Evolutionary conservation across 768 basidiomycete genomes (phyloP).

Genomic region (Suillus sp.): DNA sequence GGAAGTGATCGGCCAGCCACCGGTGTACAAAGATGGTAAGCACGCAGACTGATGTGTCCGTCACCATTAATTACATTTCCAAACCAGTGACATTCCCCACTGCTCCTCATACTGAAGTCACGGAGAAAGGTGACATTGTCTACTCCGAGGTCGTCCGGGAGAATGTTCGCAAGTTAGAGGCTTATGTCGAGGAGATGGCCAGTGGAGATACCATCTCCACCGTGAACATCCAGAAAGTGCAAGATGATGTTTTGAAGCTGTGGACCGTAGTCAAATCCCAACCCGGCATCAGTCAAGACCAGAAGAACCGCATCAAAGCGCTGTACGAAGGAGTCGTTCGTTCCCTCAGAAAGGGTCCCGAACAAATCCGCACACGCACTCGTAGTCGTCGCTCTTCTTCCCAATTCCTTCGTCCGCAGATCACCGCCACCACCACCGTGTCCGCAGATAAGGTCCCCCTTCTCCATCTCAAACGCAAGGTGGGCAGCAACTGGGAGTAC

Average conservation of each 20-base stretch:
- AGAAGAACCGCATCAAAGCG: slow-evolving; percentile 93
- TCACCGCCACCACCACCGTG: slow-evolving; percentile 70
- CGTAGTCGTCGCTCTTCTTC: slow-evolving; percentile 91
- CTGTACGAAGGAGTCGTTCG: slow-evolving; percentile 96
- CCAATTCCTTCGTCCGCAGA: slow-evolving; percentile 93
- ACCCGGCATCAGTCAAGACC: slow-evolving; percentile 95
- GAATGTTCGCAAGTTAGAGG: slow-evolving; percentile 95
- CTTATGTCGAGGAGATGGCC: slow-evolving; percentile 98
- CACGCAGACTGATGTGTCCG: slow-evolving; percentile 12
- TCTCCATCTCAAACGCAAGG: slow-evolving; percentile 95
- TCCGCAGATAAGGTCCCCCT: slow-evolving; percentile 90
- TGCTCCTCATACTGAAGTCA: slow-evolving; percentile 93
- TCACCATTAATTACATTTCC: slow-evolving; percentile 12
- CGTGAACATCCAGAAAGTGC: slow-evolving; percentile 96
- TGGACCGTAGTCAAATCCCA: slow-evolving; percentile 98
- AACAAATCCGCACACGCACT: slow-evolving; percentile 53
- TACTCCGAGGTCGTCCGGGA: slow-evolving; percentile 95
- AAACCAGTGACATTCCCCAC: slow-evolving; percentile 92
- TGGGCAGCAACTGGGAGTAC: slow-evolving; percentile 94
- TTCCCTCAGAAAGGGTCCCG: slow-evolving; percentile 81
- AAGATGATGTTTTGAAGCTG: slow-evolving; percentile 93
- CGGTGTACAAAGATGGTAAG: slow-evolving; percentile 93
- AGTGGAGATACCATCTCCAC: slow-evolving; percentile 85
- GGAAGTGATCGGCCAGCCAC: slow-evolving; percentile 81
- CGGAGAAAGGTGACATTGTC: slow-evolving; percentile 90